phyloP scores from a whole-genome alignment of 805 yeast genomes.

The Myxozyma monticola region DNA sequence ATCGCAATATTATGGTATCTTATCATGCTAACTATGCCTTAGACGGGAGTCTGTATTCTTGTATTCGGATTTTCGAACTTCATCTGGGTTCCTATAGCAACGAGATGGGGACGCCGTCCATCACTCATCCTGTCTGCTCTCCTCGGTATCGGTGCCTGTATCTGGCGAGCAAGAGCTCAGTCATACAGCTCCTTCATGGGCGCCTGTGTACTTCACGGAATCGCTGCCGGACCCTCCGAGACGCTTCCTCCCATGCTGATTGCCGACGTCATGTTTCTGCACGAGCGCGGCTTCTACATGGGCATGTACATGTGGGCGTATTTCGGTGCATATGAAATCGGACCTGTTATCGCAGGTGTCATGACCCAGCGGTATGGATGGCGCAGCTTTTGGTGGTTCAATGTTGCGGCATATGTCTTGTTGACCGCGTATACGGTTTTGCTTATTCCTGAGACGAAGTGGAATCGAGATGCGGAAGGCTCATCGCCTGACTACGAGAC shows the following conservation, averaged over 20 bases:
- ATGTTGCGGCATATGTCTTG: not conserved
- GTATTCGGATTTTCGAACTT: constrained; percentile 7
- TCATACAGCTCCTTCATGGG: constrained; percentile 1
- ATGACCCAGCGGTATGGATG: constrained; percentile 6
- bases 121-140: not conserved
- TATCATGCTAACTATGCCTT: not conserved
- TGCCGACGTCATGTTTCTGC: constrained; percentile 6
- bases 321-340: not conserved
- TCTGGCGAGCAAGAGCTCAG: constrained; percentile 5
- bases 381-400: constrained; percentile 6
- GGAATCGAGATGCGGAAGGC: not conserved
- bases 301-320: constrained; percentile 5
- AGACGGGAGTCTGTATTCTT: constrained; percentile 7
- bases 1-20: not conserved
- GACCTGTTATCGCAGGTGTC: constrained; percentile 1
- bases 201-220: constrained; percentile 2
- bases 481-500: not conserved
- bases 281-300: constrained; percentile 7
- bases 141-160: constrained; percentile 1
- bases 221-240: constrained; percentile 6
- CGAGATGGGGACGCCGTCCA: constrained; percentile 2
- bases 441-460: constrained; percentile 5
- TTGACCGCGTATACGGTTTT: not conserved
- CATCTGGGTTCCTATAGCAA: constrained; percentile 4
- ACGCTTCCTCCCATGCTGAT: not conserved